Percentiles rank a stretch among this genome's conserved stretches.
Conservation (phyloP, 106 monocot genomes). For the Agapanthus africanus region DNA sequence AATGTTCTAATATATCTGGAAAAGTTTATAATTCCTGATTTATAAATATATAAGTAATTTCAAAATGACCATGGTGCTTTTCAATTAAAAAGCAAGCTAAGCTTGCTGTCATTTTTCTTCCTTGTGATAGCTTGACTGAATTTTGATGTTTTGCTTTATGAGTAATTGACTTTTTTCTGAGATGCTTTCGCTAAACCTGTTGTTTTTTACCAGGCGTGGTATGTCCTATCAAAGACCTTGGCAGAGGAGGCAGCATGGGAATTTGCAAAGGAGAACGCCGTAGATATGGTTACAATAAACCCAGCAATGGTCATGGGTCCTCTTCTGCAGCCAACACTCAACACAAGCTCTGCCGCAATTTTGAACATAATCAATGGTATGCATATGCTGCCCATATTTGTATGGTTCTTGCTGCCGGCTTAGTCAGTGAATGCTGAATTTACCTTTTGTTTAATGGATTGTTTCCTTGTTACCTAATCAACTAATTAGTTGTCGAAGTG, state of each 20-base stretch:
- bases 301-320: conserved; percentile 89
- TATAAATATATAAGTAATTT: neutral
- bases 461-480: neutral
- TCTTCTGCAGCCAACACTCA: conserved; percentile 85
- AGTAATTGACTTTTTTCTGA: neutral
- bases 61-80: neutral
- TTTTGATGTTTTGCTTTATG: neutral
- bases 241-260: conserved; percentile 94
- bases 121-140: neutral
- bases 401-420: neutral
- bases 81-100: too few species aligned
- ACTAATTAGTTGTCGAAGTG: neutral
- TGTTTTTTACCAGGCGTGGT: conserved; percentile 50
- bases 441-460: neutral
- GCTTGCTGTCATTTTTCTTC: neutral
- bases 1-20: neutral
- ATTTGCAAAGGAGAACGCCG: conserved; percentile 60
- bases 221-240: conserved; percentile 79
- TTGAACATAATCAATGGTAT: conserved; percentile 77
- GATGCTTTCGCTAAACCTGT: neutral
- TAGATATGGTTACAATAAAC: conserved; percentile 77
- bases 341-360: conserved; percentile 64
- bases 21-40: neutral
- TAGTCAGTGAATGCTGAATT: neutral
- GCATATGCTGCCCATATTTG: conserved; percentile 17